Percentiles rank a stretch among this genome's conserved stretches.
Evolutionary conservation across 2,329 filamentous ascomycete genomes (phyloP).

Genomic region (Trematosphaeria pertusa): DNA sequence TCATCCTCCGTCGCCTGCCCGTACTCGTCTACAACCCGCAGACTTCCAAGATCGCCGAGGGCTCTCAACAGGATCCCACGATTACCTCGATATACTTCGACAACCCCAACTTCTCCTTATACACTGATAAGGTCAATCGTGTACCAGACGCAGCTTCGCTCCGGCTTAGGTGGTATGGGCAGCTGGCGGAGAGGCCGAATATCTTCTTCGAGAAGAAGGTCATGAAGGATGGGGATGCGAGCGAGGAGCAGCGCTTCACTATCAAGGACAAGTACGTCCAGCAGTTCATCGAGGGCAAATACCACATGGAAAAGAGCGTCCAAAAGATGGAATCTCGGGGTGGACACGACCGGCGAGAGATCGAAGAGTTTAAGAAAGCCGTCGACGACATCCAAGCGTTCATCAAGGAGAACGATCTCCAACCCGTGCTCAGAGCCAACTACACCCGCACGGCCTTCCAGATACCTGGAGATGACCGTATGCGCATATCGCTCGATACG

Average conservation of each 20-base stretch:
- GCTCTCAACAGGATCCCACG: slow-evolving; percentile 78
- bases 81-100: slow-evolving; percentile 98
- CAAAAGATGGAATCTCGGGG: slow-evolving; percentile 82
- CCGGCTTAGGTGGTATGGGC: slow-evolving; percentile 89
- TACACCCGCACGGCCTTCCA: slow-evolving; percentile 96
- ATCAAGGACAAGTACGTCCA: slow-evolving; percentile 96
- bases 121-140: slow-evolving; percentile 82
- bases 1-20: slow-evolving; percentile 88
- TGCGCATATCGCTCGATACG: slow-evolving; percentile 92
- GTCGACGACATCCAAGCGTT: slow-evolving; percentile 81
- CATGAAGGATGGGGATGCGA: slow-evolving; percentile 76
- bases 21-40: slow-evolving; percentile 93
- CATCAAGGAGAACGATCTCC: slow-evolving; percentile 76
- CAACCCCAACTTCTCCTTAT: slow-evolving; percentile 83
- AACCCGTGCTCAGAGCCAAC: slow-evolving; percentile 88
- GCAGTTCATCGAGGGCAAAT: slow-evolving; percentile 83
- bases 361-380: slow-evolving; percentile 73
- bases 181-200: slow-evolving; percentile 77
- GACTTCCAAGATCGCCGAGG: slow-evolving; percentile 80
- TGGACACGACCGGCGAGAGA: slow-evolving; percentile 69
- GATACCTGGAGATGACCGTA: slow-evolving; percentile 87
- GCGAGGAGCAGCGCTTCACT: slow-evolving; percentile 78
- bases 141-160: slow-evolving; percentile 80
- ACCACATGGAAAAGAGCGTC: slow-evolving; percentile 89
- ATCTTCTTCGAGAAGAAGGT: slow-evolving; percentile 91